Evolutionary conservation across 2,329 filamentous ascomycete genomes (phyloP).

Genomic region (Pestalotiopsis sp.): DNA sequence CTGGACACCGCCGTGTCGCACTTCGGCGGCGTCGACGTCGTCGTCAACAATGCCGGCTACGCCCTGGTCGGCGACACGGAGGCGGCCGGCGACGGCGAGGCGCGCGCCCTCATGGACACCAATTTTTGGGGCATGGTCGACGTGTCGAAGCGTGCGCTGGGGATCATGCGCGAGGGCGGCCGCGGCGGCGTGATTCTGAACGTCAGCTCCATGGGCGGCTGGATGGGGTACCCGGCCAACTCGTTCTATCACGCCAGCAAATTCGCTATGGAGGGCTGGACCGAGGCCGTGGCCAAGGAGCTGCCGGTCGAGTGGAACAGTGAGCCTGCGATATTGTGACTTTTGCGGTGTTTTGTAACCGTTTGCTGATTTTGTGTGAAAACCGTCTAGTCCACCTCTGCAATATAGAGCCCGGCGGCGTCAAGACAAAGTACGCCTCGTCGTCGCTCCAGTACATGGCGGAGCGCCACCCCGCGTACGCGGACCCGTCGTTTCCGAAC

Average conservation of each 20-base stretch:
- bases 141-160: conserved; percentile 40
- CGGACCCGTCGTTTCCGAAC: conserved; percentile 28
- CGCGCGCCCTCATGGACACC: conserved; percentile 41
- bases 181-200: conserved; percentile 57
- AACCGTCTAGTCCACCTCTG: conserved; percentile 38
- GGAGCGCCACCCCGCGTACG: conserved; percentile 43
- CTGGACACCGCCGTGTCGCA: conserved; percentile 32
- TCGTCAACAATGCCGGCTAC: conserved; percentile 38
- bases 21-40: conserved; percentile 38
- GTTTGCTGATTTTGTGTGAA: neutral
- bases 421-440: conserved; percentile 38
- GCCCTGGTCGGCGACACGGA: conserved; percentile 32
- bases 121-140: conserved; percentile 46
- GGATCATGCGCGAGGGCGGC: conserved; percentile 38
- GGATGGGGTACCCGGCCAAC: conserved; percentile 28
- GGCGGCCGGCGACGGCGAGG: conserved; percentile 33
- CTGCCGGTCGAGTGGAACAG: conserved; percentile 25
- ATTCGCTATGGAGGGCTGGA: conserved; percentile 25
- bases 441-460: conserved; percentile 31
- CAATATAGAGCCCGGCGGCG: conserved; percentile 44
- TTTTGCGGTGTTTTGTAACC: neutral
- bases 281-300: conserved; percentile 23
- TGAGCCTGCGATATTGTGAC: conserved; percentile 15
- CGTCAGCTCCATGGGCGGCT: conserved; percentile 55
- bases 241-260: conserved; percentile 26